phyloP scores from a whole-genome alignment of 2,329 filamentous ascomycete genomes.

The Neopestalotiopsis rosae region DNA sequence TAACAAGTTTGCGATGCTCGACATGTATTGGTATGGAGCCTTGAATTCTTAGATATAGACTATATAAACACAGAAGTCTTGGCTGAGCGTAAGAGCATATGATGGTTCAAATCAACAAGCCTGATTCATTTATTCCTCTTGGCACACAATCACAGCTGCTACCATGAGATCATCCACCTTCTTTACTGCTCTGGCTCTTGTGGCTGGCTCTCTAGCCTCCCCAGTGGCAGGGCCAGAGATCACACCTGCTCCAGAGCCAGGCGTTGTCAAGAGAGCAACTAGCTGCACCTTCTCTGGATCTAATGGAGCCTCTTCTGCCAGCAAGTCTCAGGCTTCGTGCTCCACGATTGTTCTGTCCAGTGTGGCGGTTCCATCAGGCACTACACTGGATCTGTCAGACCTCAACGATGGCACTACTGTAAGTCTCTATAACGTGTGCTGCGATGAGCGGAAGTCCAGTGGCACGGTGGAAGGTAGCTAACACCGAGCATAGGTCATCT shows the following conservation, averaged over 20 bases:
- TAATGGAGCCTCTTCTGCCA: slow-evolving; percentile 14
- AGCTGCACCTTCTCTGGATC: slow-evolving; percentile 17
- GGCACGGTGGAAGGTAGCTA: not conserved
- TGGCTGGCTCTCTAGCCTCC: slow-evolving; percentile 5
- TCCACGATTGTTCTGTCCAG: slow-evolving; percentile 16
- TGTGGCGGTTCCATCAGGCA: slow-evolving; percentile 14
- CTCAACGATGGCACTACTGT: slow-evolving; percentile 44
- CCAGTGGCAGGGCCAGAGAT: slow-evolving; percentile 12
- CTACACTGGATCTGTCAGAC: slow-evolving; percentile 12
- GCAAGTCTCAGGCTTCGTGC: slow-evolving; percentile 17
- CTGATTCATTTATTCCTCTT: not conserved
- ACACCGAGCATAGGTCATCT: slow-evolving; percentile 20
- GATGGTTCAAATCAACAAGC: not conserved
- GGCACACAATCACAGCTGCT: not conserved
- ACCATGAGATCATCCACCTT: slow-evolving; percentile 13
- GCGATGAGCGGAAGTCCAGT: not conserved
- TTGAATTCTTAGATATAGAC: not conserved
- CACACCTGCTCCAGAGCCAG: slow-evolving; percentile 14
- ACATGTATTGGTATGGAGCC: not conserved
- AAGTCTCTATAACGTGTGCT: not conserved
- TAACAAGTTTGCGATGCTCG: not conserved
- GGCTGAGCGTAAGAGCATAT: not conserved
- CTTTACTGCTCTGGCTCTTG: slow-evolving; percentile 2
- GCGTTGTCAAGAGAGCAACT: slow-evolving; percentile 12
- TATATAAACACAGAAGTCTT: not conserved